phyloP scores from a whole-genome alignment of 2,329 filamentous ascomycete species.

The Arachnopeziza araneosa region DNA sequence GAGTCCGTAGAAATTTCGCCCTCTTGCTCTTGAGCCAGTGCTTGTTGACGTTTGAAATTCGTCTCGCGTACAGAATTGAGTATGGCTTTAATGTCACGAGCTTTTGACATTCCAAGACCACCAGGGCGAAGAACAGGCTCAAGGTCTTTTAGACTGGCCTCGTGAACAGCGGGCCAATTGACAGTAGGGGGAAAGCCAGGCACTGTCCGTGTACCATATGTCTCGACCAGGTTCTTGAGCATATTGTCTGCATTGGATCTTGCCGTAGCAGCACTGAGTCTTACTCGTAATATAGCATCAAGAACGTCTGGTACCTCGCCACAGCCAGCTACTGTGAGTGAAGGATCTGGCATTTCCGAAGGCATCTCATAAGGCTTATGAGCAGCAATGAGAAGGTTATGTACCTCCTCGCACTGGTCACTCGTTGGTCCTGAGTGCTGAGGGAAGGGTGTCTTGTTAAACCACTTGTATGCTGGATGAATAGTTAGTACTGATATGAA shows the following conservation, averaged over 20 bases:
- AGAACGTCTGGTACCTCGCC: constrained; percentile 51
- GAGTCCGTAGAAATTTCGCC: constrained; percentile 27
- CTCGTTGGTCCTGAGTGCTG: constrained; percentile 58
- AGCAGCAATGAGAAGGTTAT: constrained; percentile 54
- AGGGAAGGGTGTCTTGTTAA: constrained; percentile 51
- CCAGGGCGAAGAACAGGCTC: constrained; percentile 64
- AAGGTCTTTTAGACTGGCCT: constrained; percentile 38
- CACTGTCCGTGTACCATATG: constrained; percentile 56
- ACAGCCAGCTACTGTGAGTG: constrained; percentile 63
- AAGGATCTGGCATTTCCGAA: constrained; percentile 62
- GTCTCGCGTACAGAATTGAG: constrained; percentile 67
- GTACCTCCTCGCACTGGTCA: constrained; percentile 65
- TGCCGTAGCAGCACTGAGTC: constrained; percentile 47
- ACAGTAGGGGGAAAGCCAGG: constrained; percentile 67
- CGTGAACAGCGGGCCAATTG: constrained; percentile 66
- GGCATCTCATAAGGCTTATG: constrained; percentile 64
- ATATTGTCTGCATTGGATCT: constrained; percentile 54
- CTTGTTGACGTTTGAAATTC: constrained; percentile 50
- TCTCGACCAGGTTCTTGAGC: constrained; percentile 59
- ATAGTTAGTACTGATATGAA: no score
- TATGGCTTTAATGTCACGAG: constrained; percentile 66
- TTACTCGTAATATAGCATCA: constrained; percentile 47
- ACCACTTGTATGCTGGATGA: not conserved
- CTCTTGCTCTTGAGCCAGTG: constrained; percentile 39
- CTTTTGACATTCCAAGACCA: constrained; percentile 66